A percentile compares a stretch with the other conserved stretches of the same genome.
These are phyloP conservation scores for Lepiota brunneoincarnata DNA, from an alignment of 768 basidiomycete genomes.

Conservation along the genomic window DNA sequence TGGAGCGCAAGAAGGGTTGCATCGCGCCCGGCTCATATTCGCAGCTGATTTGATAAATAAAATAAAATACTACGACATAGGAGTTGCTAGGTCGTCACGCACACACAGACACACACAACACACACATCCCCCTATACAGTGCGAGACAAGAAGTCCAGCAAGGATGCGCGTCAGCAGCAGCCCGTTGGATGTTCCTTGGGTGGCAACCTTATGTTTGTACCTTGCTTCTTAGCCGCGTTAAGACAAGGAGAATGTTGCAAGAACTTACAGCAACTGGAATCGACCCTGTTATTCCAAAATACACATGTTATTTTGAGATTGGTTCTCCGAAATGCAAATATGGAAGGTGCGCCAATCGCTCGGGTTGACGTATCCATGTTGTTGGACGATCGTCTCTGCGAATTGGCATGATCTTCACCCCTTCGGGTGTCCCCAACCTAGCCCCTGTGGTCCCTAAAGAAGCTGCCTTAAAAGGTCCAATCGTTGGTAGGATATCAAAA, in stretches of 20 bases:
- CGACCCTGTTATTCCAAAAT: conserved; percentile 9
- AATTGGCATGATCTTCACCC: conserved; percentile 4
- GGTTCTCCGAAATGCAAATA: conserved; percentile 1
- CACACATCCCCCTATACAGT: too few species aligned
- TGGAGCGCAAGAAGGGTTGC: too few species aligned
- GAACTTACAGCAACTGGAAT: not conserved
- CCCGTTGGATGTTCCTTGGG: not conserved
- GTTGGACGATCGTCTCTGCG: not conserved
- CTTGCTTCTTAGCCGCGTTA: conserved; percentile 5
- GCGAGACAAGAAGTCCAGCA: too few species aligned
- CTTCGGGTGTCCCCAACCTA: not conserved
- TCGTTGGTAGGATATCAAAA: conserved; percentile 2
- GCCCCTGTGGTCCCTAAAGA: not conserved
- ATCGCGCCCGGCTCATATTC: too few species aligned
- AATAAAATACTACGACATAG: too few species aligned
- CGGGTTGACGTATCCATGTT: not conserved
- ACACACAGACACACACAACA: too few species aligned
- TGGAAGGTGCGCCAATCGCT: conserved; percentile 6
- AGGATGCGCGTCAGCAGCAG: not conserved
- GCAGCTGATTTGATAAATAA: too few species aligned
- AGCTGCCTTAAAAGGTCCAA: not conserved
- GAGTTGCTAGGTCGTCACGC: too few species aligned
- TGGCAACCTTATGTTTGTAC: conserved; percentile 5
- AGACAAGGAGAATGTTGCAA: conserved; percentile 2
- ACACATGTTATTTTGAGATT: conserved; percentile 1